Evolutionary conservation across 2,329 filamentous ascomycete species (phyloP).

Genomic region (Cladophialophora carrionii): DNA sequence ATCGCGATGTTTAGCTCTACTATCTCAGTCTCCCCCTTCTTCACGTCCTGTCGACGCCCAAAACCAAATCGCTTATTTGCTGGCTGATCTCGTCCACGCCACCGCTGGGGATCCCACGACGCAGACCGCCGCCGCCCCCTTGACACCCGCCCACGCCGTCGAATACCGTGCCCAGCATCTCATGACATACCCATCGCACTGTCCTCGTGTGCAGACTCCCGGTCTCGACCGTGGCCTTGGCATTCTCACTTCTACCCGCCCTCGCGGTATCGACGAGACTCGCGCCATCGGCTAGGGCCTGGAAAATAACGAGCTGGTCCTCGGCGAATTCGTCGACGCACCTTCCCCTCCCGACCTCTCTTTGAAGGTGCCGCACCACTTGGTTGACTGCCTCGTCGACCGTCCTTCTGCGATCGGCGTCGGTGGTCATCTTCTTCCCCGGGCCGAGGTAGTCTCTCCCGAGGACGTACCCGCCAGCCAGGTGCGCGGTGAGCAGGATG

Average conservation of each 20-base stretch:
- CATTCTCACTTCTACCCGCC: conserved; percentile 25
- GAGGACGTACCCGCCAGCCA: conserved; percentile 52
- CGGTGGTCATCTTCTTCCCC: conserved; percentile 43
- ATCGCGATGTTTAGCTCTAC: no score
- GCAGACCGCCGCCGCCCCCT: conserved; percentile 5
- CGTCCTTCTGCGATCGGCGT: conserved; percentile 28
- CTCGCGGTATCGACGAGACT: conserved; percentile 42
- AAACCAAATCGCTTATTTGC: neutral
- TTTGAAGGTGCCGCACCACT: conserved; percentile 51
- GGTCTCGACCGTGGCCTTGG: neutral
- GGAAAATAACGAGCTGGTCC: conserved; percentile 64
- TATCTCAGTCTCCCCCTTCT: neutral
- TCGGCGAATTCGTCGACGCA: conserved; percentile 60
- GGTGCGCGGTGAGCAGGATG: conserved; percentile 60
- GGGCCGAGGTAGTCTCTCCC: conserved; percentile 56
- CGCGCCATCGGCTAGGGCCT: conserved; percentile 56
- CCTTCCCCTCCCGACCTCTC: conserved; percentile 52
- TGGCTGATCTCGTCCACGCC: neutral
- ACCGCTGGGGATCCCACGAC: neutral
- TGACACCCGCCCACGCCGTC: conserved; percentile 22
- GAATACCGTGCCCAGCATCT: conserved; percentile 43
- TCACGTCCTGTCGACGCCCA: neutral
- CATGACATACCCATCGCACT: conserved; percentile 50
- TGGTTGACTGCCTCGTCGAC: conserved; percentile 45
- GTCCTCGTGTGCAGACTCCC: conserved; percentile 49